Conservation (phyloP, 2,329 filamentous ascomycete genomes). For the Sclerotiophoma versabilis region DNA sequence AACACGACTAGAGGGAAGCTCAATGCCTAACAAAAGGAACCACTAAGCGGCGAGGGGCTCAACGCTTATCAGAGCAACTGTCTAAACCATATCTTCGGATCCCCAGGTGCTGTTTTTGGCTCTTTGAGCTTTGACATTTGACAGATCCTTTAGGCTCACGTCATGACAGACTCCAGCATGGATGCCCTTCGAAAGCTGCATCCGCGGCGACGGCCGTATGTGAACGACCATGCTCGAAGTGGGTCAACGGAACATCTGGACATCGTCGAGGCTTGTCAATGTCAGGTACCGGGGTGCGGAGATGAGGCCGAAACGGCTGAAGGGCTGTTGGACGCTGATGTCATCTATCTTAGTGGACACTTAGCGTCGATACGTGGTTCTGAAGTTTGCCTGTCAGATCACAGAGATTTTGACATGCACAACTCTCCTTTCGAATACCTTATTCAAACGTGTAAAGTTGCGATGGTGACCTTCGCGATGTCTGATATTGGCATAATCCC, state of each 20-base stretch:
- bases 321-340: slow-evolving; percentile 1
- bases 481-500: background rate
- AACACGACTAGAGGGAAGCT: background rate
- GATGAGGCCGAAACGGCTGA: slow-evolving; percentile 5
- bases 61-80: slow-evolving; percentile 7
- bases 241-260: background rate
- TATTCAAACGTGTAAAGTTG: background rate
- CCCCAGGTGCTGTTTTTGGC: slow-evolving; percentile 2
- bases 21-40: background rate
- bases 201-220: slow-evolving; percentile 3
- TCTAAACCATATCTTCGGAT: slow-evolving; percentile 5
- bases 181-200: background rate
- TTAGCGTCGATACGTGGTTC: slow-evolving; percentile 11
- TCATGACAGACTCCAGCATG: slow-evolving; percentile 11
- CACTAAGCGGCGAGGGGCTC: background rate
- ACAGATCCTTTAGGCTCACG: slow-evolving; percentile 14
- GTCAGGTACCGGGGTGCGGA: slow-evolving; percentile 18
- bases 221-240: background rate
- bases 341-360: slow-evolving; percentile 6
- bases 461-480: no score
- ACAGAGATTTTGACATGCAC: background rate
- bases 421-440: background rate
- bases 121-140: background rate
- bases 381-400: slow-evolving; percentile 9
- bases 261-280: slow-evolving; percentile 8